Base-by-base conservation (phyloP, 2,329 filamentous ascomycete genomes). In the Emergomyces africanus region DNA sequence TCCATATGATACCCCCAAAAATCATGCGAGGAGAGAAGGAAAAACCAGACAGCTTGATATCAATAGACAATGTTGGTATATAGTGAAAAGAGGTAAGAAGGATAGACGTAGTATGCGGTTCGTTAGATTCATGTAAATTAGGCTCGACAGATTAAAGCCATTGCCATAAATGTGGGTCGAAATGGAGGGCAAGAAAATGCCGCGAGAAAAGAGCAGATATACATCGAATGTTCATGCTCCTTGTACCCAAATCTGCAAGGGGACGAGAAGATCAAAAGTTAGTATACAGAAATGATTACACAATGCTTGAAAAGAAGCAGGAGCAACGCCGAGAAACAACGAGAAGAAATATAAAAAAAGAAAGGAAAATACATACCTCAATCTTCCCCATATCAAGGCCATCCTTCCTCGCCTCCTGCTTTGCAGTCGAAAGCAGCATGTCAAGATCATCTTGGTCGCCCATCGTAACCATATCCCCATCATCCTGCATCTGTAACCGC, bases 371-470 rank as follows among this genome's bases (percentile, higher is more conserved):
- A 61, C 88, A 81, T 73, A 96, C 90, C 83, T 97, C 94, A 84
- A 96, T 85, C 81, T 96, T 96, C 57, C 89, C 90, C 78, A 90
- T 87, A 63, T 95, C 91, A 63, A 81, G 79, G 66, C 85, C 83
- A 70, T 92, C 87, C 72, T 83, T 88, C 74, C 79, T 83, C 54
- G 88, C 90, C 61, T 78, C 76, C 55, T 81, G 81, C 72, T 84
- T 88, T 6, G 86, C 85, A 53, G 78, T 81, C 71, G 83, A 81
- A 58, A 97, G 80, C 33, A 89, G 85, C 84, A 96, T 88, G 56
- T 97, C 91, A 63, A 96, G 75, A 75, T 99, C 94, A 68, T 99
- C 94, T 72, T 96, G 89, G 72, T 99, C 94, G 35, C 88, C 90
- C 83, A 99, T 87, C 37, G 92, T 96, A 69, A 99, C 95, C 88